Percentiles rank a stretch among this genome's conserved stretches.
These are phyloP conservation scores for Entophlyctis luteolus DNA, from an alignment of 192 early-diverging fungal species.

Conservation along the genomic window DNA sequence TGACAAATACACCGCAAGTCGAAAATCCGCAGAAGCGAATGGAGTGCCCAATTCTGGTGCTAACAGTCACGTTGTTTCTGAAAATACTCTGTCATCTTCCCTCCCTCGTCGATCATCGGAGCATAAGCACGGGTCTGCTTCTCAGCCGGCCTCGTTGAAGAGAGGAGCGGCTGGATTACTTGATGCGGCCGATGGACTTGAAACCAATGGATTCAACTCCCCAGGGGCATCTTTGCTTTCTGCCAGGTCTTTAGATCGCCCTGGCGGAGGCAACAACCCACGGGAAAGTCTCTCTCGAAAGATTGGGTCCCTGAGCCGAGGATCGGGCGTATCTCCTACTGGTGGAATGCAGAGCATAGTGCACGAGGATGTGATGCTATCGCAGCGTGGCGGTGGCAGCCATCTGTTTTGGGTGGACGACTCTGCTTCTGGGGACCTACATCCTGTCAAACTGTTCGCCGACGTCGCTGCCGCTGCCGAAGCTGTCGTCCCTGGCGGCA, in stretches of 20 bases:
- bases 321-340: neutral
- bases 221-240: too few relatives aligned
- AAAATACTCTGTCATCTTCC: too few relatives aligned
- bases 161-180: too few relatives aligned
- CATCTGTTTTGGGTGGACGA: slow-evolving; percentile 20
- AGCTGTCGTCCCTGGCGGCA: neutral
- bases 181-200: neutral
- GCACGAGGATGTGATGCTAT: slow-evolving; percentile 5
- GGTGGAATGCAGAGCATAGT: slow-evolving; percentile 1
- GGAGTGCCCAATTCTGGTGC: too few relatives aligned
- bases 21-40: too few relatives aligned
- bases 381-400: neutral
- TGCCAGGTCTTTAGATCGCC: neutral
- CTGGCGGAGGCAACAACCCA: neutral
- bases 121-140: too few relatives aligned
- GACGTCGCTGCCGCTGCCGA: neutral
- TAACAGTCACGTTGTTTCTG: too few relatives aligned
- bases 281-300: neutral
- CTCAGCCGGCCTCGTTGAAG: too few relatives aligned
- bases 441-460: slow-evolving; percentile 9
- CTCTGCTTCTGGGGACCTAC: neutral
- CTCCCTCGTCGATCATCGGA: too few relatives aligned
- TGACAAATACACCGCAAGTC: too few relatives aligned
- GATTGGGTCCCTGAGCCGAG: neutral
- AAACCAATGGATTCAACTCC: neutral